Percentiles rank a stretch among this genome's conserved stretches.
Conservation (phyloP, 495 filamentous ascomycete genomes). For the Tuber magnatum region DNA sequence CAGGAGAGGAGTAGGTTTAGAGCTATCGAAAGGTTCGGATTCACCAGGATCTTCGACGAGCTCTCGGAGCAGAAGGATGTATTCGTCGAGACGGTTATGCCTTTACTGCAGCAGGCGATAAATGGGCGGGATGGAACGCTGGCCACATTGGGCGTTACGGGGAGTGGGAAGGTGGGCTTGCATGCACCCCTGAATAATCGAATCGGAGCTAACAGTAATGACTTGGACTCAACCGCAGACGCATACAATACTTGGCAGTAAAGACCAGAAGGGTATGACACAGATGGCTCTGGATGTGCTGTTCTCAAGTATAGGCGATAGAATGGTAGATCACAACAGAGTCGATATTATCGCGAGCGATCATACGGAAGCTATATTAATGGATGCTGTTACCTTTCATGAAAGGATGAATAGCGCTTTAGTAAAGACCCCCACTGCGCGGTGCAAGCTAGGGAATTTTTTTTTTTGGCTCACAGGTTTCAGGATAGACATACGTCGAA, state of each 20-base stretch:
- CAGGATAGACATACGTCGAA: slow-evolving; percentile 39
- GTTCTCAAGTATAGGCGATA: slow-evolving; percentile 66
- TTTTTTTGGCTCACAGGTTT: background rate
- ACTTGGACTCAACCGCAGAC: slow-evolving; percentile 52
- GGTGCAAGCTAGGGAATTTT: background rate
- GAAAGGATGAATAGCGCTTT: slow-evolving; percentile 47
- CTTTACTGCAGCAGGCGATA: slow-evolving; percentile 64
- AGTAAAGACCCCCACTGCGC: slow-evolving; percentile 2
- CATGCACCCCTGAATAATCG: background rate
- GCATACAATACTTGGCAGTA: slow-evolving; percentile 92
- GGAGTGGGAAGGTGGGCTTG: slow-evolving; percentile 77
- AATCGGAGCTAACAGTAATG: slow-evolving; percentile 6
- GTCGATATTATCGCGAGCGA: slow-evolving; percentile 55
- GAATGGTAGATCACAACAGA: slow-evolving; percentile 51
- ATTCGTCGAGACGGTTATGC: slow-evolving; percentile 72
- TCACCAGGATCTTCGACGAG: slow-evolving; percentile 90
- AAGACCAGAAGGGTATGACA: slow-evolving; percentile 75
- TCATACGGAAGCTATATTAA: slow-evolving; percentile 74
- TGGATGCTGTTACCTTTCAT: slow-evolving; percentile 67
- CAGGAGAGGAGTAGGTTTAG: slow-evolving; percentile 54
- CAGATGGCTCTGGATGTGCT: slow-evolving; percentile 87
- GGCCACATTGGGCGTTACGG: slow-evolving; percentile 89
- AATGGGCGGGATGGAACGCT: slow-evolving; percentile 81
- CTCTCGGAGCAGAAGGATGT: slow-evolving; percentile 73
- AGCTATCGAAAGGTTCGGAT: slow-evolving; percentile 86